Conservation (phyloP, 2,329 filamentous ascomycete genomes). For the Coniochaeta sp. region DNA sequence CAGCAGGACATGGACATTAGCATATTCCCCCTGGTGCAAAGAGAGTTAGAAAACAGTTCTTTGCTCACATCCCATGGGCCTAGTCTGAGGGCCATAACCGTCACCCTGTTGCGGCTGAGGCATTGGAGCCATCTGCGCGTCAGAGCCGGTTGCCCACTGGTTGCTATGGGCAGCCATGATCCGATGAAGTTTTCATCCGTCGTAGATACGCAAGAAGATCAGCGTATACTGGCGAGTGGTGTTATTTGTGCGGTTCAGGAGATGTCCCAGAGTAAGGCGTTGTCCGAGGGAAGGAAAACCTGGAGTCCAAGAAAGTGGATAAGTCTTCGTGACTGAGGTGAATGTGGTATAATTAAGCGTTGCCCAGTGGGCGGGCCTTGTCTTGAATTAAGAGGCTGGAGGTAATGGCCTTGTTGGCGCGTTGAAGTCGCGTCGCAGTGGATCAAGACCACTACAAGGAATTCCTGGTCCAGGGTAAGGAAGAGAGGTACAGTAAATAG, state of each 20-base stretch:
- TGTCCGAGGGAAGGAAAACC: neutral
- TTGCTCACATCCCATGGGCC: constrained; percentile 24
- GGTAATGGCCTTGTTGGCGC: neutral
- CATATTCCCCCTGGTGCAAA: neutral
- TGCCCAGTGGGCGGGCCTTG: neutral
- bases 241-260: neutral
- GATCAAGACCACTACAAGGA: neutral
- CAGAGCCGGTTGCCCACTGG: constrained; percentile 11
- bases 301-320: neutral
- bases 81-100: constrained; percentile 19
- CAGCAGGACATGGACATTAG: neutral
- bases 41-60: neutral
- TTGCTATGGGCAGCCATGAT: constrained; percentile 12
- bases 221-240: neutral
- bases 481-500: no score
- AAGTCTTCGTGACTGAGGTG: neutral
- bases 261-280: neutral
- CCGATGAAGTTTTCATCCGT: neutral
- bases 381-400: neutral
- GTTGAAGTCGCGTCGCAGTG: neutral
- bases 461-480: neutral
- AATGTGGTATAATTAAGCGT: constrained; percentile 1
- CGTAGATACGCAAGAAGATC: neutral
- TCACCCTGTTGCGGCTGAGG: constrained; percentile 10
- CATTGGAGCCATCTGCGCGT: constrained; percentile 11